Conservation (phyloP, 148 eudicot genomes). For the Camellia granthamiana region DNA sequence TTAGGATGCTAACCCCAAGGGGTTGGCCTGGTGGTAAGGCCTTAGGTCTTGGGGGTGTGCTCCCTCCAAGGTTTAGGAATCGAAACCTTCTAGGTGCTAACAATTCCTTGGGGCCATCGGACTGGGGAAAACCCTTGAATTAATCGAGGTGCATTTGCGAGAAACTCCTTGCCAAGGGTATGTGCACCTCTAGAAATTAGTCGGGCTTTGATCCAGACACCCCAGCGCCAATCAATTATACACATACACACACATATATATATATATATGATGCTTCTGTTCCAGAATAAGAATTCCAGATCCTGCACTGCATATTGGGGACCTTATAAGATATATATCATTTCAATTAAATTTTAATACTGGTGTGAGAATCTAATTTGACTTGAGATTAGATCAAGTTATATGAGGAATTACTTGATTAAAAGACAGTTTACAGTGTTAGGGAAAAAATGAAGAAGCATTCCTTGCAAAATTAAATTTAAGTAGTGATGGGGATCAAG, state of each 20-base stretch:
- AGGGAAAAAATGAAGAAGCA: background rate
- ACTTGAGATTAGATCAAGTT: background rate
- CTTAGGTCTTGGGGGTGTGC: too few species aligned
- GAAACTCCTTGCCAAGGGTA: too few species aligned
- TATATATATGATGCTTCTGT: background rate
- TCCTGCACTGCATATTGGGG: background rate
- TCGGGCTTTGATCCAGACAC: too few species aligned
- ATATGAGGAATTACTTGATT: background rate
- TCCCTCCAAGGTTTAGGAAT: too few species aligned
- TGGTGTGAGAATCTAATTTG: background rate
- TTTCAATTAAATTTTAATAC: background rate
- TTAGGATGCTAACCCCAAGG: background rate
- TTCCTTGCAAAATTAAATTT: background rate
- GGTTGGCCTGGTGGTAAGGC: too few species aligned
- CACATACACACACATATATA: too few species aligned
- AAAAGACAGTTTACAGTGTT: background rate
- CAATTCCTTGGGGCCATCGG: too few species aligned
- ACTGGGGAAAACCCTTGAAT: too few species aligned
- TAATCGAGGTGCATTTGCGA: too few species aligned
- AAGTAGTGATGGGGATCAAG: background rate
- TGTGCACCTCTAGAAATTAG: too few species aligned
- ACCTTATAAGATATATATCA: background rate
- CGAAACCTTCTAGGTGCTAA: too few species aligned
- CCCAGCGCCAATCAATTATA: too few species aligned
- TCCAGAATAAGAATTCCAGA: background rate